Percentiles rank a stretch among this genome's conserved stretches.
Evolutionary conservation across 164 flowering plant genomes (phyloP).

Genomic region (Aristolochia californica): DNA sequence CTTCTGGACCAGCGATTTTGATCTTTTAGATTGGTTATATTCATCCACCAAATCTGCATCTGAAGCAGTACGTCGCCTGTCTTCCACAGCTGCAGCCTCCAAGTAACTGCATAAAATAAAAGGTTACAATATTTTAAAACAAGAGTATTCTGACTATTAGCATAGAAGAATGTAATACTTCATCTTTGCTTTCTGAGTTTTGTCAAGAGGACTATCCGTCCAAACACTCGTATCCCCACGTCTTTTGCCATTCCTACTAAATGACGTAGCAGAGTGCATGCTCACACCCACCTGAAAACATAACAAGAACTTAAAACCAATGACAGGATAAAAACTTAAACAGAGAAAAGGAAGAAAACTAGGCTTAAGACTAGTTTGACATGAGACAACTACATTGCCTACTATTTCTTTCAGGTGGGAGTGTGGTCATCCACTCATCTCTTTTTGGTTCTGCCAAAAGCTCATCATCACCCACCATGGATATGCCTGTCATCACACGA

Average conservation of each 20-base stretch:
- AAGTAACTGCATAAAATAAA: constrained; percentile 44
- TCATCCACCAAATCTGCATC: constrained; percentile 76
- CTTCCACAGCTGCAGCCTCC: constrained; percentile 91
- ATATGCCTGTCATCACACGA: too few species aligned
- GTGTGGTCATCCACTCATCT: constrained; percentile 96
- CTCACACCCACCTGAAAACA: constrained; percentile 54
- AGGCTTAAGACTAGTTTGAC: too few species aligned
- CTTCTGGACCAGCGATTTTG: constrained; percentile 72
- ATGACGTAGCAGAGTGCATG: constrained; percentile 47
- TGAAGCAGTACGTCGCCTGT: too few species aligned
- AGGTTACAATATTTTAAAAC: not conserved
- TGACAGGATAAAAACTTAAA: not conserved
- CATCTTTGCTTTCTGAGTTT: constrained; percentile 83
- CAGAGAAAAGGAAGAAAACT: not conserved
- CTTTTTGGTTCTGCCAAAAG: constrained; percentile 64
- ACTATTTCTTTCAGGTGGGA: constrained; percentile 94
- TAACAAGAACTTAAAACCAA: not conserved
- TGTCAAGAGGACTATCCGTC: constrained; percentile 80
- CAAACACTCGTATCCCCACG: constrained; percentile 89
- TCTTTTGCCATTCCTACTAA: constrained; percentile 57
- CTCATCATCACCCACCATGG: constrained; percentile 91
- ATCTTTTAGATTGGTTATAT: constrained; percentile 66
- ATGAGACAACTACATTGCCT: constrained; percentile 7
- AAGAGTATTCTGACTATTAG: not conserved
- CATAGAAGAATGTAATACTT: constrained; percentile 26